Conservation (phyloP, 768 basidiomycete species). For the Russula olivacea region DNA sequence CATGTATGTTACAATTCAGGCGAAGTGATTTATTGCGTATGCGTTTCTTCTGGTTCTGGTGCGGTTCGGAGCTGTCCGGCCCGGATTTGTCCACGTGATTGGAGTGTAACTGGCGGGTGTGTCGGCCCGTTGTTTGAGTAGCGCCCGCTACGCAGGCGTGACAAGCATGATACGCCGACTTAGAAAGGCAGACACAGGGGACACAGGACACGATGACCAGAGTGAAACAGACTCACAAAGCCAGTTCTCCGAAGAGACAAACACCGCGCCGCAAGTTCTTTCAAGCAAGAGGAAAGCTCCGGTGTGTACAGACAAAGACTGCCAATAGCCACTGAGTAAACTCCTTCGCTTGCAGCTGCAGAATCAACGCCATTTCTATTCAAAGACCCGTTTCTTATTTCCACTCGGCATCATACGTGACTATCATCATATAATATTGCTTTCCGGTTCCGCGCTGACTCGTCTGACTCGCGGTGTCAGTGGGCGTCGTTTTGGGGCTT, state of each 20-base stretch:
- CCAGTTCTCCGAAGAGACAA: slow-evolving; percentile 28
- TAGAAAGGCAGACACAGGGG: slow-evolving; percentile 26
- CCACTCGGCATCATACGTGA: slow-evolving; percentile 58
- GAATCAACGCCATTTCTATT: slow-evolving; percentile 22
- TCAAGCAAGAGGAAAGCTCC: slow-evolving; percentile 28
- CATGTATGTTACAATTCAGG: slow-evolving; percentile 22
- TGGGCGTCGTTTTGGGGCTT: slow-evolving; percentile 60
- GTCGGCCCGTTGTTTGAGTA: background rate
- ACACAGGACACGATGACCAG: slow-evolving; percentile 24
- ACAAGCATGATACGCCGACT: slow-evolving; percentile 31
- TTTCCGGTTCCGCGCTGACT: background rate
- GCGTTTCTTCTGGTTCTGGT: no score
- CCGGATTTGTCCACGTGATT: no score
- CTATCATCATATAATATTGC: slow-evolving; percentile 29
- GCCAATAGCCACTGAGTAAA: no score
- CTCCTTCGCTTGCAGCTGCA: background rate
- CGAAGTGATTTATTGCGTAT: slow-evolving; percentile 14
- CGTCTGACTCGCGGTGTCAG: slow-evolving; percentile 33
- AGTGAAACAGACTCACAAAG: slow-evolving; percentile 27
- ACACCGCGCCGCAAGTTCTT: slow-evolving; percentile 27
- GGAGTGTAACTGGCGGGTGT: background rate
- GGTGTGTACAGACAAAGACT: slow-evolving; percentile 26
- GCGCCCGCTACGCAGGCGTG: no score
- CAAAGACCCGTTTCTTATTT: slow-evolving; percentile 56
- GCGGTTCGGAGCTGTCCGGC: no score